Conservation (phyloP, 1,284 basidiomycete species). For the Butyriboletus appendiculatus region DNA sequence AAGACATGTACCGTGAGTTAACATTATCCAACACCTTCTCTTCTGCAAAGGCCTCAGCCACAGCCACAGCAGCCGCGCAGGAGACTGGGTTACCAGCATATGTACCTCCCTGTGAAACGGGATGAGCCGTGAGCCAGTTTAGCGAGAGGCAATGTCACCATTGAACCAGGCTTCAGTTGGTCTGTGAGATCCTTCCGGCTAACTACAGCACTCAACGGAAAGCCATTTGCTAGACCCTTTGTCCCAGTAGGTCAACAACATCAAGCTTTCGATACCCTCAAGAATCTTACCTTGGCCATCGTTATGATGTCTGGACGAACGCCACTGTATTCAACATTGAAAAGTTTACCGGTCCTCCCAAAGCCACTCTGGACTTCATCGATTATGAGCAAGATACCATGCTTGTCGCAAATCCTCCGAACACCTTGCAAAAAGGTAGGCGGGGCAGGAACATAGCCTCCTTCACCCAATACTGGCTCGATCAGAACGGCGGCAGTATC, state of each 20-base stretch:
- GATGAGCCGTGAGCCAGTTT: not conserved
- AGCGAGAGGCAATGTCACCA: conserved; percentile 48
- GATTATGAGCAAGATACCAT: conserved; percentile 80
- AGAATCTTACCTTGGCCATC: conserved; percentile 73
- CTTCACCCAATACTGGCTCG: conserved; percentile 93
- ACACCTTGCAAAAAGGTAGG: conserved; percentile 79
- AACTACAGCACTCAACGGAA: conserved; percentile 88
- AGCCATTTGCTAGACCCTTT: conserved; percentile 89
- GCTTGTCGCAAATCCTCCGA: conserved; percentile 82
- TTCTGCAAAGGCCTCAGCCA: conserved; percentile 74
- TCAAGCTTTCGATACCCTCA: not conserved
- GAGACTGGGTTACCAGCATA: conserved; percentile 90
- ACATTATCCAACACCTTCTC: conserved; percentile 84
- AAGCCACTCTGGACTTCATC: conserved; percentile 94
- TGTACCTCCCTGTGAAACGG: conserved; percentile 69
- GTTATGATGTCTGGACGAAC: conserved; percentile 88
- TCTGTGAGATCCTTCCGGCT: conserved; percentile 84
- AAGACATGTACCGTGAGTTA: conserved; percentile 52
- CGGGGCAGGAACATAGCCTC: conserved; percentile 92
- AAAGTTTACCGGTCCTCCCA: conserved; percentile 87
- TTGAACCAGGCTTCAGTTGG: conserved; percentile 75
- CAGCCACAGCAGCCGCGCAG: conserved; percentile 86
- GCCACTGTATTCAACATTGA: conserved; percentile 76
- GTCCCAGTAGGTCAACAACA: conserved; percentile 1
- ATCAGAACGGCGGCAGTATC: conserved; percentile 93